Evolutionary conservation across 2,329 filamentous ascomycete genomes (phyloP).

Genomic region (Celoporthe dispersa): DNA sequence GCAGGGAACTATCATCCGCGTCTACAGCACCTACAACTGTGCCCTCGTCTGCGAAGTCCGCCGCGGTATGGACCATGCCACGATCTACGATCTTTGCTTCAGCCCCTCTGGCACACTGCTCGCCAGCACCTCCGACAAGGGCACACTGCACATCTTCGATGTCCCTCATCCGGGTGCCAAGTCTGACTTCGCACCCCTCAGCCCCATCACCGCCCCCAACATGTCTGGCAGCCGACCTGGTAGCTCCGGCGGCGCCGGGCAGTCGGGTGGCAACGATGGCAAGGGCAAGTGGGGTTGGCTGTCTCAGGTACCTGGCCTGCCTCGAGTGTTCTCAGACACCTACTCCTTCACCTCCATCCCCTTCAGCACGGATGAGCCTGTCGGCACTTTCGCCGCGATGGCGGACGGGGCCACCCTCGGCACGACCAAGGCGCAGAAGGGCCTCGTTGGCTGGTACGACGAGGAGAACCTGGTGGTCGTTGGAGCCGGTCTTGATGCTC

Average conservation of each 20-base stretch:
- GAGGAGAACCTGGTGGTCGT: conserved; percentile 77
- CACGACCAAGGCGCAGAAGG: conserved; percentile 71
- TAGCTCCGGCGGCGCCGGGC: conserved; percentile 32
- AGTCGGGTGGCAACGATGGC: conserved; percentile 48
- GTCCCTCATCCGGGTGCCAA: conserved; percentile 62
- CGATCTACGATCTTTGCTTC: conserved; percentile 86
- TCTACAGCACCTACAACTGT: conserved; percentile 81
- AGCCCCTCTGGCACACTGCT: conserved; percentile 80
- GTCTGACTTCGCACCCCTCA: conserved; percentile 28
- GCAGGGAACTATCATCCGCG: conserved; percentile 82
- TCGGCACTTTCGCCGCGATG: conserved; percentile 47
- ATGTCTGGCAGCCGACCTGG: conserved; percentile 28
- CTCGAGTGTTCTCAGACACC: conserved; percentile 83
- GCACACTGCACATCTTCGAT: conserved; percentile 93
- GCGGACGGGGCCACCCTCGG: conserved; percentile 52
- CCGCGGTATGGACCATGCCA: conserved; percentile 85
- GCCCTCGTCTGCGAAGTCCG: conserved; percentile 83
- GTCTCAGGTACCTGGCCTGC: conserved; percentile 81
- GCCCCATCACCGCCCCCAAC: conserved; percentile 27
- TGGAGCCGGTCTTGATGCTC: conserved; percentile 76
- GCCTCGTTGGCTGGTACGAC: conserved; percentile 81
- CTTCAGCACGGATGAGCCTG: conserved; percentile 80
- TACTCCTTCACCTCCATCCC: conserved; percentile 83
- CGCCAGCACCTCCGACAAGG: conserved; percentile 95
- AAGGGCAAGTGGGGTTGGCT: conserved; percentile 85